These are phyloP conservation scores for Xylaria cubensis DNA, from an alignment of 495 filamentous ascomycete species.

Conservation along the genomic window DNA sequence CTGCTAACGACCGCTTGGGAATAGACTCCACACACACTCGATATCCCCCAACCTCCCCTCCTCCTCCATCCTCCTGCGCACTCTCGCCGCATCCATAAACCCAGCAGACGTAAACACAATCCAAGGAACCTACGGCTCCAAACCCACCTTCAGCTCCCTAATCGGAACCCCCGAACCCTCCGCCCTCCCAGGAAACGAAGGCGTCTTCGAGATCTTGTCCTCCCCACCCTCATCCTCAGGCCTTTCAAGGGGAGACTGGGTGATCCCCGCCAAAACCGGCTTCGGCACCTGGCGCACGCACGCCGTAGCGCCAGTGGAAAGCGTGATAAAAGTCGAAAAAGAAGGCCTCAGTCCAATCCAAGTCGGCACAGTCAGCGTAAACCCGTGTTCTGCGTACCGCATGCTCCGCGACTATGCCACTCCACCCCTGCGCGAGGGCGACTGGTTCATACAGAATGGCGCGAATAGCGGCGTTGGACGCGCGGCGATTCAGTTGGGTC, in stretches of 20 bases:
- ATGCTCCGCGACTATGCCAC: constrained; percentile 83
- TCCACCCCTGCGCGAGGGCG: constrained; percentile 59
- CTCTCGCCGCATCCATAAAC: constrained; percentile 91
- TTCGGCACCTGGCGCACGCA: constrained; percentile 96
- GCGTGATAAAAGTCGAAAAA: constrained; percentile 71
- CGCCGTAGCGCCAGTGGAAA: constrained; percentile 64
- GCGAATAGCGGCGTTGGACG: constrained; percentile 92
- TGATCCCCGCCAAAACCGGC: constrained; percentile 78
- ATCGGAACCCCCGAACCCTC: constrained; percentile 77
- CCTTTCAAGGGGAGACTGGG: constrained; percentile 79
- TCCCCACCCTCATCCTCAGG: constrained; percentile 22
- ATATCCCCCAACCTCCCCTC: constrained; percentile 80
- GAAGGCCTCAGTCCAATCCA: constrained; percentile 73
- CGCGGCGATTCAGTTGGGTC: constrained; percentile 83
- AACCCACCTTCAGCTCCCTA: constrained; percentile 71
- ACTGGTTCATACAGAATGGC: constrained; percentile 96
- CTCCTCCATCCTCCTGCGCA: constrained; percentile 65
- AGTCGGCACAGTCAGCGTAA: constrained; percentile 85
- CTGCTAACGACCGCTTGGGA: background rate
- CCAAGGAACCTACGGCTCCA: constrained; percentile 93
- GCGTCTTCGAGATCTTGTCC: constrained; percentile 81
- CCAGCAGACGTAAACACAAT: constrained; percentile 94
- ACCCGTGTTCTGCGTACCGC: constrained; percentile 90
- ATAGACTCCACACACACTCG: constrained; percentile 79
- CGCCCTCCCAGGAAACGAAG: constrained; percentile 78